phyloP scores from a whole-genome alignment of 2,329 filamentous ascomycete genomes.

The Cryphonectria radicalis region DNA sequence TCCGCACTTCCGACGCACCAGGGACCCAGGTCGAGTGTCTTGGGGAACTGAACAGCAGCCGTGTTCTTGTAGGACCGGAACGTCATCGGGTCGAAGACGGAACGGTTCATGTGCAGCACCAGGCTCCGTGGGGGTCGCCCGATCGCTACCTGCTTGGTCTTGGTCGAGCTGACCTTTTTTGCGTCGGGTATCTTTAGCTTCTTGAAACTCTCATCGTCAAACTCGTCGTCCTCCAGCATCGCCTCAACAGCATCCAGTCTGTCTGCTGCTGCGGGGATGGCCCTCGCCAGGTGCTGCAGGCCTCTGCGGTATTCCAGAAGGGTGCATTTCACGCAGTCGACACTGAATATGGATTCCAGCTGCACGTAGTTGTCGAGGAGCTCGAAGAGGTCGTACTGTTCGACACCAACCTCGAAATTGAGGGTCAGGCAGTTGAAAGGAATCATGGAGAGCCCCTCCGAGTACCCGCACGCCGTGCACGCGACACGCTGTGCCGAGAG shows the following conservation, averaged over 20 bases:
- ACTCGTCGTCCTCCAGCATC: constrained; percentile 79
- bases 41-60: constrained; percentile 77
- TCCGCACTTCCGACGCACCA: constrained; percentile 77
- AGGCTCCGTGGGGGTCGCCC: constrained; percentile 80
- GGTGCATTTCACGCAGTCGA: constrained; percentile 91
- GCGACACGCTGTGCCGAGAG: constrained; percentile 86
- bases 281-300: constrained; percentile 55
- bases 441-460: constrained; percentile 85
- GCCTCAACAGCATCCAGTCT: constrained; percentile 69
- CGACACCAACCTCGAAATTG: constrained; percentile 68
- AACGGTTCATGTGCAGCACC: constrained; percentile 87
- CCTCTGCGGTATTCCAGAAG: constrained; percentile 62
- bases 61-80: constrained; percentile 83
- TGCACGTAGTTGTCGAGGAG: constrained; percentile 84
- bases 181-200: constrained; percentile 70
- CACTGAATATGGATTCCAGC: constrained; percentile 83
- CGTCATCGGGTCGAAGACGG: constrained; percentile 83
- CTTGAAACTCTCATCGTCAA: constrained; percentile 70
- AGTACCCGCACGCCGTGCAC: constrained; percentile 83
- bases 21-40: constrained; percentile 73
- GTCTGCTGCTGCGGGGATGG: constrained; percentile 53
- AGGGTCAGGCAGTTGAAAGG: constrained; percentile 94
- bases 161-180: constrained; percentile 75
- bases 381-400: constrained; percentile 72
- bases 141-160: constrained; percentile 87